Evolutionary conservation across 768 basidiomycete species (phyloP), one percentile per base, ranked within the genome.

Genomic region (Melanogaster broomeanus): DNA sequence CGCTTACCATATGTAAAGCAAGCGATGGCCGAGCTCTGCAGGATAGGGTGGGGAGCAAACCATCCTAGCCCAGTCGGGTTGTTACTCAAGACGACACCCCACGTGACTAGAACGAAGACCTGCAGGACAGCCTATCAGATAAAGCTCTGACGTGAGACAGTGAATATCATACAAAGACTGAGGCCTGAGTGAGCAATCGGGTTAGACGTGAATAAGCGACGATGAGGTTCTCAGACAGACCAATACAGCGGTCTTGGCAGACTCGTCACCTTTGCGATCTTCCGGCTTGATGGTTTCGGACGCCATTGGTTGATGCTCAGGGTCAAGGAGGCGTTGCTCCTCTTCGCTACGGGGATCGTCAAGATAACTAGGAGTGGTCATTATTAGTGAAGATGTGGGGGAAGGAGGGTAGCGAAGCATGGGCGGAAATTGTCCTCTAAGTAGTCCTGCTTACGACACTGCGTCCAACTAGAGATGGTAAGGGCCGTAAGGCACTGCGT

Each of bases 21-120:
- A 4, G 72, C 65, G 34, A 90, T 58, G 1, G 82, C 79, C 12
- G 85, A 65, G 13, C 73, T 78, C 56, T 90, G 85, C 11, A 89
- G 65, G 0, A 79, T 66, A 0, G 88, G 88, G 61, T 90, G 88
- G 43, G 80, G 76, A 0, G 77, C 75, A 64, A 90, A 90, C 83
- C 82, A 87, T 2, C 81, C 81, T 1, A 76, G 61, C 0, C 61
- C 54, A 21, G 55, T 55, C 2, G 83, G 84, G 45, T 76, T 52
- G 41, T 75, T 82, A 57, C 58, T 67, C 34, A 84, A 54, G 39
- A 83, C 60, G 48, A 71, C 64, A 13, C 60, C 53, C 80, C 81
- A 84, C 3, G 80, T 79, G 7, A 74, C 34, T 3, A 67, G 28
- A 12, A 68, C 63, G 42, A 79, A 68, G 24, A 74, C 52, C 82